Evolutionary conservation across 176 grass and related monocot species (phyloP).

Genomic region (Cenchrus fungigraminus): DNA sequence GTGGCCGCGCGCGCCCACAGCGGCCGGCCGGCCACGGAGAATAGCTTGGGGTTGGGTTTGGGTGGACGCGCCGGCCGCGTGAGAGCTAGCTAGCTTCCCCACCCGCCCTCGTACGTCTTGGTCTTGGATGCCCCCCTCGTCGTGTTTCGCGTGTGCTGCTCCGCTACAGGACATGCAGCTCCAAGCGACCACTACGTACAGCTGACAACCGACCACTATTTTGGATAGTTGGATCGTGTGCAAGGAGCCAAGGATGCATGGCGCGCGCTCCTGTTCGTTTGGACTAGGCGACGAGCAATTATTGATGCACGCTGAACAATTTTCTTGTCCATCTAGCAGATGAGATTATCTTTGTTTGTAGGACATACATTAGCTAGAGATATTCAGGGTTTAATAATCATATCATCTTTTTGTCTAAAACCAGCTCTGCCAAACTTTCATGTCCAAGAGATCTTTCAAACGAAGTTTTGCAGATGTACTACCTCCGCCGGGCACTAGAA

Average conservation of each 20-base stretch:
- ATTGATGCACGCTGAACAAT: too few relatives aligned
- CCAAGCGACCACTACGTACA: too few relatives aligned
- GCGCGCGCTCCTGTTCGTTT: too few relatives aligned
- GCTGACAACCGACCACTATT: too few relatives aligned
- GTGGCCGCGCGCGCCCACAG: not conserved
- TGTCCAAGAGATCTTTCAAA: not conserved
- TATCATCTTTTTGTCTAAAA: not conserved
- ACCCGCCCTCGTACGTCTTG: too few relatives aligned
- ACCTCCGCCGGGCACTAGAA: too few relatives aligned
- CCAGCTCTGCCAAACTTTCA: not conserved
- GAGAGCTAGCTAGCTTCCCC: not conserved
- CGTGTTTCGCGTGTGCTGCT: conserved; percentile 33
- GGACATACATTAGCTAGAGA: too few relatives aligned
- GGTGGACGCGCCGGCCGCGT: not conserved
- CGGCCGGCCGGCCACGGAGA: not conserved
- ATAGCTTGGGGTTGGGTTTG: not conserved
- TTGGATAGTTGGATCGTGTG: not conserved
- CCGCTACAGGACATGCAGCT: not conserved
- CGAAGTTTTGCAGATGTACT: not conserved
- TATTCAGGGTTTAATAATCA: too few relatives aligned
- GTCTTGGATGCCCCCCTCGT: not conserved
- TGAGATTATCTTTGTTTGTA: too few relatives aligned
- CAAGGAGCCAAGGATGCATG: not conserved
- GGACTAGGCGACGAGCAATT: too few relatives aligned
- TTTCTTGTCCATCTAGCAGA: too few relatives aligned